A percentile compares a stretch with the other conserved stretches of the same genome.
Conservation (phyloP, 2,329 filamentous ascomycete species). For the Colletotrichum sidae region DNA sequence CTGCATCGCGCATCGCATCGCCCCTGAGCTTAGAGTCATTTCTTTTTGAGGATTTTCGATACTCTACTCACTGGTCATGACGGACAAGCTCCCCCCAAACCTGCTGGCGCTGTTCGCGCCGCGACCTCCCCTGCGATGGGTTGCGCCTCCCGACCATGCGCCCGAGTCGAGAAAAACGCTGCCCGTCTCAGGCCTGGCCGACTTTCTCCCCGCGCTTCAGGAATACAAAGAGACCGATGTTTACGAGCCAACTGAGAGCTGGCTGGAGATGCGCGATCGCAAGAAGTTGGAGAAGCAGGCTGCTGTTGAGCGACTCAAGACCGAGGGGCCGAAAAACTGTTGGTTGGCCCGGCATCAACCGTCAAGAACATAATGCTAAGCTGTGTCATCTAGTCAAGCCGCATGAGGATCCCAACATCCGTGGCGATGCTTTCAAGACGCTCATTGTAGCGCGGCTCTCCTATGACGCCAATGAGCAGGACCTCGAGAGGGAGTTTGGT, state of each 20-base stretch:
- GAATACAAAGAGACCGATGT: constrained; percentile 83
- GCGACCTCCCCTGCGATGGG: constrained; percentile 90
- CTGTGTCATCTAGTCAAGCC: constrained; percentile 74
- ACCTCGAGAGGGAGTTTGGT: constrained; percentile 92
- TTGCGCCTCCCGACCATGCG: constrained; percentile 84
- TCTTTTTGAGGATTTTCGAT: not conserved
- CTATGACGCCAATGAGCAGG: constrained; percentile 89
- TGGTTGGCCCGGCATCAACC: not conserved
- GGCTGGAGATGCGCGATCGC: constrained; percentile 88
- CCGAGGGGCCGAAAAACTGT: constrained; percentile 71
- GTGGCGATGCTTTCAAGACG: constrained; percentile 95
- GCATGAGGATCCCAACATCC: constrained; percentile 84
- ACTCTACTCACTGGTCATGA: constrained; percentile 70
- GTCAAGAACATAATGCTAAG: constrained; percentile 38
- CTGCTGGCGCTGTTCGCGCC: constrained; percentile 95
- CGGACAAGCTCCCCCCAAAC: constrained; percentile 94
- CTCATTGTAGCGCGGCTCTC: constrained; percentile 91
- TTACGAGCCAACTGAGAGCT: constrained; percentile 89
- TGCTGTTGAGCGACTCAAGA: constrained; percentile 71
- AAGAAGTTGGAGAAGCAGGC: constrained; percentile 84
- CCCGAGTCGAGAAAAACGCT: constrained; percentile 85
- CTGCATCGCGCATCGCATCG: constrained; percentile 7
- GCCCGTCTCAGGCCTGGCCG: constrained; percentile 77
- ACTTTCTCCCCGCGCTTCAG: constrained; percentile 78
- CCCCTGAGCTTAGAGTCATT: not conserved